Evolutionary conservation across 108 stramenopile genomes (phyloP), one percentile per base, ranked within the genome.

Genomic region (Pseudonitzschia delicatissima): DNA sequence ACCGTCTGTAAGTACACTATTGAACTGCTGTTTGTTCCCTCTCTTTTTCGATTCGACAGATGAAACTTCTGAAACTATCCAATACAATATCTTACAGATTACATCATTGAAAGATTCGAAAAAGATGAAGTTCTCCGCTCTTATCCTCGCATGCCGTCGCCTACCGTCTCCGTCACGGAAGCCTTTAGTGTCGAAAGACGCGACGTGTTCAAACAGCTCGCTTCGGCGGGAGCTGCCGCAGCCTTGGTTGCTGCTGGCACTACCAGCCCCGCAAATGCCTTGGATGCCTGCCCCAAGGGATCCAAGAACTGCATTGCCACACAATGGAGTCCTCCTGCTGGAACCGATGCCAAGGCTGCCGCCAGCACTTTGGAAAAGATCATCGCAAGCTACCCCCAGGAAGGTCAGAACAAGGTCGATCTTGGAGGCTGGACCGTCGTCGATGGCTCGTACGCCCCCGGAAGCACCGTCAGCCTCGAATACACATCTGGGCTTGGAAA

Each of bases 291-390:
- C 55, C 83, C 85, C 1, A 69, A 66, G 21, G 69, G 72, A 61
- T 75, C 82, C 5, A 83, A 87, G 32, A 89, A 92, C 50, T 92
- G 91, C 45, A 62, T 92, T n/a, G 73, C 78, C n/a, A 84, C 87
- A 32, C 74, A 76, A 5, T 92, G 91, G 88, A 81, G 79, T 34
- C 87, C 88, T 36, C 91, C 91, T 12, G n/a, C 76, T 4, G 80
- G 78, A 57, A 65, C 71, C 5, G 60, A 37, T 27, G 36, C 60
- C 8, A 78, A 64, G 32, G 70, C 82, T 64, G 66, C 71, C 39
- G 85, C 77, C 35, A 79, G 81, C 51, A 62, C 79, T 34, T 68
- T 91, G 40, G 69, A 76, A 42, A 73, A 63, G 44, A 79, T 73
- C 0, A 26, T 91, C 28, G 72, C 77, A 37, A 45, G 81, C 23